Conservation (phyloP, 306 rosid species). For the Senna tora region DNA sequence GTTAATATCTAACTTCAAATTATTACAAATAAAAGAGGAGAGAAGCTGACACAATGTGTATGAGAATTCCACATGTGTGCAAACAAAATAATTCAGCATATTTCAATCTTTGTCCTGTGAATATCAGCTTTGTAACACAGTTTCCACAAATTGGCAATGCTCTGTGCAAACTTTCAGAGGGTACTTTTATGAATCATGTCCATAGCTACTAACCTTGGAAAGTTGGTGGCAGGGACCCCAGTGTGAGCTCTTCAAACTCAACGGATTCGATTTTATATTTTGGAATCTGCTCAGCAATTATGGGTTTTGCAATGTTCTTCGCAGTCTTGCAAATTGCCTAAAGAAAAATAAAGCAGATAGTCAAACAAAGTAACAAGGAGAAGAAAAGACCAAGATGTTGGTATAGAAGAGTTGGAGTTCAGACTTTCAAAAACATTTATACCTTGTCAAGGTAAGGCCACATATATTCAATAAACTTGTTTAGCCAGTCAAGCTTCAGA, state of each 20-base stretch:
- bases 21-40: neutral
- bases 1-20: neutral
- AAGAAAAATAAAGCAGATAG: neutral
- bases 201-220: conserved; percentile 70
- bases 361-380: conserved; percentile 1
- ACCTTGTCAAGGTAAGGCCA: conserved; percentile 99
- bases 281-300: conserved; percentile 84
- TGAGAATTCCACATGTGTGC: neutral
- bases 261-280: conserved; percentile 78
- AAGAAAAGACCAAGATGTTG: neutral
- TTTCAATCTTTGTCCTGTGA: neutral
- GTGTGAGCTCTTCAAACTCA: conserved; percentile 73
- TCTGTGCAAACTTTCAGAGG: neutral
- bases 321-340: conserved; percentile 91
- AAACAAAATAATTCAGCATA: neutral
- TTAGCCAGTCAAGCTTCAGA: conserved; percentile 81
- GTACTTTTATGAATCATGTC: neutral
- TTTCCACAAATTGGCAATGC: neutral
- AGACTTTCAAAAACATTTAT: neutral
- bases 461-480: conserved; percentile 74
- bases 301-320: conserved; percentile 67
- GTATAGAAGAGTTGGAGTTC: neutral
- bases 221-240: conserved; percentile 86
- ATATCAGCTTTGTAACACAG: neutral
- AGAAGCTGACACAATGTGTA: neutral